Evolutionary conservation across 176 grass and related monocot genomes (phyloP), one percentile per base, ranked within the genome.

Genomic region (Paspalum vaginatum): DNA sequence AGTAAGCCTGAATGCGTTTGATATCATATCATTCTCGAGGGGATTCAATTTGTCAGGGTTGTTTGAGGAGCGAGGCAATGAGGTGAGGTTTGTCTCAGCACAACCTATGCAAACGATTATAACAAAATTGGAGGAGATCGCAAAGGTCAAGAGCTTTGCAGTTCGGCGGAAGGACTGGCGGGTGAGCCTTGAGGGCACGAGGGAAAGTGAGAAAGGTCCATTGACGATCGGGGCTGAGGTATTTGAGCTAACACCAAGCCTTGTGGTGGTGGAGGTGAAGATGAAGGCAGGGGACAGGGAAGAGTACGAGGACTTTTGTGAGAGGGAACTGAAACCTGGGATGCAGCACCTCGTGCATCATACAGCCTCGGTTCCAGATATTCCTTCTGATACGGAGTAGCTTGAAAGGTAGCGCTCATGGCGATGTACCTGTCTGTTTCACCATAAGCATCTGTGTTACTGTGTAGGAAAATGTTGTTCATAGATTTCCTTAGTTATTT

Each of bases 231-330:
- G 81, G 10, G 90, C 86, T 6, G 96, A 99, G 86, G 95, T 99
- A 81, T 99, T 93, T 55, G 90, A 99, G 86, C 88, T 99, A 55
- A 99, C 96, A 12, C 83, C 92, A 26, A 95, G 63, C 16, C 87
- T 99, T 61, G 87, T 95, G 38, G 96, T 95, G 72, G 82, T 99
- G 32, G 96, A 99, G 78, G 90, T 99, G 81, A 99, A 95, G 76
- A 99, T 91, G 86, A 99, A 95, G 81, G 88, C 92, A 22, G 96
- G 96, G 37, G 86, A 95, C 26, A 86, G 64, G 56, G 65, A 83
- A n/a, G 96, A 99, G 72, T 99, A 99, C 6, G 96, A 99, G 2
- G 90, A 99, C 7, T 99, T 99, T 58, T 99, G 96, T 43, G 85
- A 83, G 52, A 93, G 63, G 44, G 96, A 95, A 57, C 84, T 99